Base-by-base conservation (phyloP, 1,139 yeast genomes). In the Scheffersomyces insectosa region DNA sequence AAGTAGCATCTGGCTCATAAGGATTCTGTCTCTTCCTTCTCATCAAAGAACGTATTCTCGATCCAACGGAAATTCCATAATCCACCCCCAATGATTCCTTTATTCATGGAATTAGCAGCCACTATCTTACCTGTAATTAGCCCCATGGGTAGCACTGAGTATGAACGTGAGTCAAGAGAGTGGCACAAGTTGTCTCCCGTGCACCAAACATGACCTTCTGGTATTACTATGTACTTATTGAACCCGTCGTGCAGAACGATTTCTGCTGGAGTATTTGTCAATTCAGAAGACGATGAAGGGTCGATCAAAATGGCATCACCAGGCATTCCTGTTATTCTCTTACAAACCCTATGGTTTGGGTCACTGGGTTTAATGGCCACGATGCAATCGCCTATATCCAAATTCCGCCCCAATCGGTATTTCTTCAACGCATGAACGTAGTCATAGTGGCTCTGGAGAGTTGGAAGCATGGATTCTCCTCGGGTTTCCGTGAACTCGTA, bases 401-500 rank as follows among this genome's bases (percentile, higher is more conserved):
- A 62, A 14, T 73, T 72, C 43, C 85, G 66, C 2, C 93, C 95
- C 43, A 77, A 72, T 42, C 80, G 71, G 55, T 70, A 70, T 35
- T 63, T 57, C 61, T 89, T 93, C 52, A 83, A 72, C 3, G 89
- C 88, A 55, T 88, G 88, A 5, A 90, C 96, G 61, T 79, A 89
- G 61, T 91, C 98, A 39, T 84, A 80, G 20, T 78, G 68, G 23
- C 83, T 80, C 48, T 85, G 83, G 31, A 93, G 67, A 0, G 98
- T 90, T 1, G 99, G 97, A 34, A 93, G 75, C 99, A 93, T 93
- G 29, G 96, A 88, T 58, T 90, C 97, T 3, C 99, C 99, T 51
- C 85, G 72, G 0, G 97, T 88, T 57, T 84, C 91, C 2, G 91
- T 79, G 60, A 86, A 81, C 57, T 88, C 96, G 56, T 83, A 85